Evolutionary conservation across 1,284 basidiomycete genomes (phyloP).

Genomic region (Coriolopsis trogii): DNA sequence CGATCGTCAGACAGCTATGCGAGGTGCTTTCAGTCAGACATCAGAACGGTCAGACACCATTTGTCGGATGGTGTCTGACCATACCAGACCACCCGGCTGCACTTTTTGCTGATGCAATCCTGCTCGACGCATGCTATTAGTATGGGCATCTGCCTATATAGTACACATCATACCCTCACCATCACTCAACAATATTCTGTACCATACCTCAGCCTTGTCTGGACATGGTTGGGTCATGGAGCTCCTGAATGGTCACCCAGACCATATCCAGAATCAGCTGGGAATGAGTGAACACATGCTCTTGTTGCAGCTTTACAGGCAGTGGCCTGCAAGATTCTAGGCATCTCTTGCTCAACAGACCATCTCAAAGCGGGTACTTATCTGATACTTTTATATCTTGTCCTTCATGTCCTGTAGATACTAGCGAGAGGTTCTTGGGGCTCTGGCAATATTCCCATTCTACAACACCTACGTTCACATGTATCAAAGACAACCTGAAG

Average conservation of each 20-base stretch:
- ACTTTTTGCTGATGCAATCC: too few species aligned
- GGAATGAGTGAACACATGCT: constrained; percentile 11
- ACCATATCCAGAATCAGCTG: constrained; percentile 19
- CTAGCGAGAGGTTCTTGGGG: constrained; percentile 8
- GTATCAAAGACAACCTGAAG: constrained; percentile 18
- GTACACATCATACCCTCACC: neutral
- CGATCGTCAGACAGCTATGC: too few species aligned
- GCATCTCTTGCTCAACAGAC: neutral
- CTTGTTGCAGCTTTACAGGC: neutral
- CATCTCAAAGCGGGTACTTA: constrained; percentile 1
- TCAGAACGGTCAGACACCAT: too few species aligned
- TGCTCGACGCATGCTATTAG: too few species aligned
- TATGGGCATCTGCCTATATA: neutral
- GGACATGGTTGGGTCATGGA: constrained; percentile 23
- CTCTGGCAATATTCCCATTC: neutral
- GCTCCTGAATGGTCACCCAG: constrained; percentile 22
- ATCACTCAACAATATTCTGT: constrained; percentile 1
- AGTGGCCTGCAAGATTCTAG: neutral
- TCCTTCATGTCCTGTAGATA: constrained; percentile 7
- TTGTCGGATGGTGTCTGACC: too few species aligned
- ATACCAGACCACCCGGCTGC: too few species aligned
- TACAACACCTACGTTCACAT: neutral
- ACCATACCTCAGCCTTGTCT: constrained; percentile 22
- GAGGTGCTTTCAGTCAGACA: too few species aligned
- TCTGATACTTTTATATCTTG: neutral